Conservation (phyloP, 805 yeast genomes). For the Metschnikowia anglica region DNA sequence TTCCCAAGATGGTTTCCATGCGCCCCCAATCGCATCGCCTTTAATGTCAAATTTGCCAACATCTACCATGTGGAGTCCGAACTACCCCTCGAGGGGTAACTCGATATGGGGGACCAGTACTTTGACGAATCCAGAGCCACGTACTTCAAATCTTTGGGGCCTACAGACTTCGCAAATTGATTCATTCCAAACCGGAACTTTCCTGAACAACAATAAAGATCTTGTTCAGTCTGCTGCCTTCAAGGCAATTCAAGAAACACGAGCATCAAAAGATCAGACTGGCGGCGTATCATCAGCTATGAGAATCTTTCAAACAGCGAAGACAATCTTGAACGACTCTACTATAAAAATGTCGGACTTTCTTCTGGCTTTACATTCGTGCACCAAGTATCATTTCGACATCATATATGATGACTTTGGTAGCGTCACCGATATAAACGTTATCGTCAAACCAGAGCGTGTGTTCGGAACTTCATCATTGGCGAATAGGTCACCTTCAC, state of each 20-base stretch:
- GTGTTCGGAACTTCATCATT: slow-evolving; percentile 4
- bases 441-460: slow-evolving; percentile 6
- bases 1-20: slow-evolving; percentile 5
- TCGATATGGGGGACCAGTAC: slow-evolving; percentile 11
- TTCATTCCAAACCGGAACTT: background rate
- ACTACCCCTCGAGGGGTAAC: slow-evolving; percentile 6
- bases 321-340: slow-evolving; percentile 28
- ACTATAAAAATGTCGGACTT: slow-evolving; percentile 33
- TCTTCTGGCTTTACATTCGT: slow-evolving; percentile 22
- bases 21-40: slow-evolving; percentile 3
- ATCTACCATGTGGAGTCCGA: slow-evolving; percentile 10
- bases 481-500: slow-evolving; percentile 9
- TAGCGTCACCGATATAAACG: slow-evolving; percentile 42
- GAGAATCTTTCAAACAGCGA: slow-evolving; percentile 34
- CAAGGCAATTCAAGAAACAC: slow-evolving; percentile 39
- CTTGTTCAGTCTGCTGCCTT: slow-evolving; percentile 30
- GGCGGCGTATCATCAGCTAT: slow-evolving; percentile 37
- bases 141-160: slow-evolving; percentile 5
- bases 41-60: slow-evolving; percentile 8
- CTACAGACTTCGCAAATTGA: slow-evolving; percentile 5
- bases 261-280: slow-evolving; percentile 35
- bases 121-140: background rate
- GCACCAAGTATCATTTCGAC: slow-evolving; percentile 35
- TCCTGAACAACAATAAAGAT: slow-evolving; percentile 1
- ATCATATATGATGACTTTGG: slow-evolving; percentile 47